Evolutionary conservation across 768 basidiomycete genomes (phyloP), one percentile per base, ranked within the genome.

Genomic region (Lactifluus pinguis): DNA sequence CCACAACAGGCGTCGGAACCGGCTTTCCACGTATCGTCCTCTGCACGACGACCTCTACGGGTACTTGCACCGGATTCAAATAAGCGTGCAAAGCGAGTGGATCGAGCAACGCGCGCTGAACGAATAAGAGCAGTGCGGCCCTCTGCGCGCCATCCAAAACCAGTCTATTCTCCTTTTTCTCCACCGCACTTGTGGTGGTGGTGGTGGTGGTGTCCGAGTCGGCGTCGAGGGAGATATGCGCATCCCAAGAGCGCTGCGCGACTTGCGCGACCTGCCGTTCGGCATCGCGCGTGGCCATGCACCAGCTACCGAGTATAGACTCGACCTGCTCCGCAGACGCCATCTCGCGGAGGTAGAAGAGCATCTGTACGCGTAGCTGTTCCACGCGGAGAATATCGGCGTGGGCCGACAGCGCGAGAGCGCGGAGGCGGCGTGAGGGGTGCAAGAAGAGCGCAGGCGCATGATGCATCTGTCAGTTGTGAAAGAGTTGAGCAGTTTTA

Each of bases 401-500:
- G 64, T 95, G 91, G 2, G 89, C 69, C 0, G 76, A 76, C 44
- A 80, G 82, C 32, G 84, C 79, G 4, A 83, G 78, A 32, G 78
- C 70, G 10, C 85, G 86, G 50, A 94, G 77, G 45, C 90, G 83
- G 38, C 92, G 83, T 9, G 87, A 85, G 0, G 91, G 83, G 64
- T 95, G 90, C 36, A 90, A 76, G 55, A 92, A 83, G 15, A 97
- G 78, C 0, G 86, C 77, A 0, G 94, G 85, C n/a, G 89, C 74
- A 72, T 95, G 92, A 72, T 97, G 90, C 38, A 92, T 74, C 94
- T 95, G 32, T 4, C 34, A 63, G 21, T 53, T 58, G 49, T 14
- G 39, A 44, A 44, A 25, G 30, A 41, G 13, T 19, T 45, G 5
- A 3, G 36, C 34, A 10, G 38, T 38, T 25, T 25, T 50, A 15